Evolutionary conservation across 192 early-diverging fungal species (phyloP), one percentile per base, ranked within the genome.

Genomic region (Coemansia nantahalensis): DNA sequence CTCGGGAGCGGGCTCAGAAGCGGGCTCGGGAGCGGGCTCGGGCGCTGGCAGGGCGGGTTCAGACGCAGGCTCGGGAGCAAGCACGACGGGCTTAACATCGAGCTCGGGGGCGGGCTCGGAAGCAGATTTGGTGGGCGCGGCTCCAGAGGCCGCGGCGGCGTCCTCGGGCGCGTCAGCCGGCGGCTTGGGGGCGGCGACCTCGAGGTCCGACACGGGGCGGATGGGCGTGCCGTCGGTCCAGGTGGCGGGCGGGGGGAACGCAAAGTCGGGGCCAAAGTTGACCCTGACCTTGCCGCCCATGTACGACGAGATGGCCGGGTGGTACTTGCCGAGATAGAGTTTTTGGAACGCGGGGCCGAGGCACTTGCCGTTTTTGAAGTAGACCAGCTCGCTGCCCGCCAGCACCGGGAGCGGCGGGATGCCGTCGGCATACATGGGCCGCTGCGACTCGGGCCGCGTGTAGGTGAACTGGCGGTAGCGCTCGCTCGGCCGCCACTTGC

Each of bases 321-420:
- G 79, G 71, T 90, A 90, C 65, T 90, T 90, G 71, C 87, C 86
- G 17, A 77, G 61, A 34, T 82, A 78, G 8, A 88, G 71, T 39
- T 85, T 74, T 22, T 64, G 64, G 63, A 86, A 88, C 2, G 84
- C 86, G 2, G 79, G 67, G 9, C 88, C 86, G 23, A 88, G 51
- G 19, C 76, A 71, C 46, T 68, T 62, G 18, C 86, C 88, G 55
- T 90, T 87, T 36, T 73, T 73, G 48, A 80, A 89, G 62, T 82
- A 86, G 17, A 71, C 66, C 13, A 89, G 83, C 59, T 82, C 75
- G 64, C 84, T 84, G 12, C 74, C 79, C 0, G 46, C 33, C 5
- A 80, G 45, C 17, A 78, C 68, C 3, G 77, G 80, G 33, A 81
- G 34, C 0, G 77, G 66, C 10, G 69, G 78, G 17, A 73, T 72